Conservation (phyloP, 441 rosid genomes). For the Populus hybrid region DNA sequence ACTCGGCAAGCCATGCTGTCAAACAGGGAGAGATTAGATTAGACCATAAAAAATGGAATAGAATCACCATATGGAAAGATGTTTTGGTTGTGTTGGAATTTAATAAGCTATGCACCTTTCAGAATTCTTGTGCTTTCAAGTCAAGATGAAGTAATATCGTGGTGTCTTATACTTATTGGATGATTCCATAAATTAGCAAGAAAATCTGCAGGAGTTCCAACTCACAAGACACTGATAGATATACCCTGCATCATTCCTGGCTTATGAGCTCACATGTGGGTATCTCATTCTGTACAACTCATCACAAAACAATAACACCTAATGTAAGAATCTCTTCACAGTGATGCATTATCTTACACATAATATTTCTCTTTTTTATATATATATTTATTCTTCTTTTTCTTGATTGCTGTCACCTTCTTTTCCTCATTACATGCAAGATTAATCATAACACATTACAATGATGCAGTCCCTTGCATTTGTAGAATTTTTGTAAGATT, state of each 20-base stretch:
- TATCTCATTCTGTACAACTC: background rate
- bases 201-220: background rate
- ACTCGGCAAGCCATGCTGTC: slow-evolving; percentile 20
- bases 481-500: background rate
- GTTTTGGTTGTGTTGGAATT: background rate
- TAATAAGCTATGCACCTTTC: background rate
- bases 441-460: background rate
- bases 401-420: background rate
- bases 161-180: background rate
- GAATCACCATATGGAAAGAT: background rate
- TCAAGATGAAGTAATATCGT: background rate
- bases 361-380: too few species aligned
- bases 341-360: background rate
- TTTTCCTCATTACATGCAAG: background rate
- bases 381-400: too few species aligned
- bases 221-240: background rate
- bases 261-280: background rate
- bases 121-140: background rate
- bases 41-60: slow-evolving; percentile 14
- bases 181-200: background rate
- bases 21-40: slow-evolving; percentile 12
- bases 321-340: slow-evolving; percentile 5
- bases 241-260: background rate
- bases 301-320: background rate
- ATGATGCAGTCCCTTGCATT: background rate